A percentile compares a stretch with the other conserved stretches of the same genome.
Evolutionary conservation across 352 stramenopile genomes (phyloP).

Genomic region (Phytophthora crassamura): DNA sequence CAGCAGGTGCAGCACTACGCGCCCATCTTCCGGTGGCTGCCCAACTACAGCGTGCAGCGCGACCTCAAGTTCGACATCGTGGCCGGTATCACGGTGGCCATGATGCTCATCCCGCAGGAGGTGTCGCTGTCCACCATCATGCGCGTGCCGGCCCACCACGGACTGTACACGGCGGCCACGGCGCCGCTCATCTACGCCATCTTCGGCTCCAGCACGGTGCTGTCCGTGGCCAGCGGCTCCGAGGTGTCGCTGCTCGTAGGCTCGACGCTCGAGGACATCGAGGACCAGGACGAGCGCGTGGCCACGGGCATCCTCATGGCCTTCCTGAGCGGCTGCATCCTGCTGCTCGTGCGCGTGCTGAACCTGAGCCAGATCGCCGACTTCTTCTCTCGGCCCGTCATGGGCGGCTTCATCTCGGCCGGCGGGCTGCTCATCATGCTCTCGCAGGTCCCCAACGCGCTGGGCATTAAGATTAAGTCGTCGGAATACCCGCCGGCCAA

Average conservation of each 20-base stretch:
- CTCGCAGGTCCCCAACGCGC: constrained; percentile 8
- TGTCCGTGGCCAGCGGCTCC: constrained; percentile 18
- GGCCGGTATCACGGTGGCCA: constrained; percentile 10
- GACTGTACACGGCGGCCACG: constrained; percentile 14
- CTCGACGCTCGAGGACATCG: constrained; percentile 9
- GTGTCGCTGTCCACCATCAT: constrained; percentile 18
- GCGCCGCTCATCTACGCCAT: constrained; percentile 14
- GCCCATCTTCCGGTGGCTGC: constrained; percentile 15
- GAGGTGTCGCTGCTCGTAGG: constrained; percentile 16
- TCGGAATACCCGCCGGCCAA: constrained; percentile 7
- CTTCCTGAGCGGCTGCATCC: constrained; percentile 12
- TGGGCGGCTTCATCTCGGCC: constrained; percentile 19
- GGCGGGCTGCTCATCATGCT: constrained; percentile 12
- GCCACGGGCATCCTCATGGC: constrained; percentile 16
- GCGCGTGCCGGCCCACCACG: constrained; percentile 15
- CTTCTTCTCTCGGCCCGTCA: constrained; percentile 15
- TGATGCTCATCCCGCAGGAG: too few species aligned
- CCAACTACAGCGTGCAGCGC: constrained; percentile 18
- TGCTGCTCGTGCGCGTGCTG: constrained; percentile 12
- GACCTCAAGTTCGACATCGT: constrained; percentile 20
- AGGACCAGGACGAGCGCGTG: constrained; percentile 16
- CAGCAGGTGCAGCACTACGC: constrained; percentile 14
- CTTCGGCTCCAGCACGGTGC: constrained; percentile 18
- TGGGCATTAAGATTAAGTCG: constrained; percentile 11
- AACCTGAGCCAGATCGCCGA: constrained; percentile 15